A percentile compares a stretch with the other conserved stretches of the same genome.
These are phyloP conservation scores for Acanthamoeba sp. DNA, from an alignment of 208 protist species.

Conservation along the genomic window DNA sequence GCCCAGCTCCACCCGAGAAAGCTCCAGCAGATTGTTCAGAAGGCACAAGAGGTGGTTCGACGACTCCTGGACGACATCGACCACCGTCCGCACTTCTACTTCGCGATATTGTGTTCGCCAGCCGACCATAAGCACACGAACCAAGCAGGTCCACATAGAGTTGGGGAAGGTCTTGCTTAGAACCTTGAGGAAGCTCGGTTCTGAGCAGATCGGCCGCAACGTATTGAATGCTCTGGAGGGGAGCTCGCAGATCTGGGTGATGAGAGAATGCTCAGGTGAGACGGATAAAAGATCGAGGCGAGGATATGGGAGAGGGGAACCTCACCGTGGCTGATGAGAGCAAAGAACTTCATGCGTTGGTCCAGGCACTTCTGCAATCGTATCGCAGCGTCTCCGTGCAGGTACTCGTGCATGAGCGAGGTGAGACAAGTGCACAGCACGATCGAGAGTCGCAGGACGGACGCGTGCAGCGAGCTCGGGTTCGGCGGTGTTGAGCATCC, in stretches of 20 bases:
- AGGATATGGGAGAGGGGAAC: too few relatives aligned
- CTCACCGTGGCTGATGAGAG: neutral
- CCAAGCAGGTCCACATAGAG: too few relatives aligned
- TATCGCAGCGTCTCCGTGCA: neutral
- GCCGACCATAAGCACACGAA: too few relatives aligned
- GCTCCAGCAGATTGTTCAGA: neutral
- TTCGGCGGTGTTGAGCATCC: neutral
- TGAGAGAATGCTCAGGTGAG: too few relatives aligned
- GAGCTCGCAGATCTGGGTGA: neutral
- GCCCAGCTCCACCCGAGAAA: neutral
- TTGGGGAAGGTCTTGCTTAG: too few relatives aligned
- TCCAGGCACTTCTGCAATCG: conserved; percentile 14
- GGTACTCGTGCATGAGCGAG: conserved; percentile 10
- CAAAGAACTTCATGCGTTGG: conserved; percentile 19
- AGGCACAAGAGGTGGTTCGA: neutral
- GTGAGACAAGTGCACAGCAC: neutral
- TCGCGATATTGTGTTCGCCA: too few relatives aligned
- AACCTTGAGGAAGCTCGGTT: too few relatives aligned
- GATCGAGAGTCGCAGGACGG: neutral
- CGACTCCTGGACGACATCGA: neutral
- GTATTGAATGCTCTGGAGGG: neutral
- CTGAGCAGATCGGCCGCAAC: neutral
- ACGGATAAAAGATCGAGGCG: too few relatives aligned
- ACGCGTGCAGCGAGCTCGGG: neutral
- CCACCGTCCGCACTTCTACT: neutral